These are phyloP conservation scores for Hyphopichia khmerensis DNA, from an alignment of 1,139 yeast genomes.

Conservation along the genomic window DNA sequence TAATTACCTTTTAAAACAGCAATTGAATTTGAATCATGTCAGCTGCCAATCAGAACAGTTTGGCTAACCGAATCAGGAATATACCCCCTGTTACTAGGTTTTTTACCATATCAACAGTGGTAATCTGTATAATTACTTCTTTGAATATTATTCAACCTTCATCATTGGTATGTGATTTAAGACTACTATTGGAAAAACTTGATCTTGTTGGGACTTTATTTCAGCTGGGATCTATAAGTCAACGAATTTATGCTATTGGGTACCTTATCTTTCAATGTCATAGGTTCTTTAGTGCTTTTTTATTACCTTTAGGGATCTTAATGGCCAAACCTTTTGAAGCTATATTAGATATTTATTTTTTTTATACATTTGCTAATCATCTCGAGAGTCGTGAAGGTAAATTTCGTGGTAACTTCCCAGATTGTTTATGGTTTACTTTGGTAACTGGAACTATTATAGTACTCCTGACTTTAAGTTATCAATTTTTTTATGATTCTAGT, in stretches of 20 bases:
- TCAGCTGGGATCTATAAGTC: slow-evolving; percentile 4
- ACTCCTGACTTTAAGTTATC: slow-evolving; percentile 26
- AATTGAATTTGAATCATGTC: neutral
- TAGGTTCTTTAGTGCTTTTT: slow-evolving; percentile 49
- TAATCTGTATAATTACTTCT: slow-evolving; percentile 26
- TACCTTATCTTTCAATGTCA: slow-evolving; percentile 31
- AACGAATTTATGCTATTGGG: slow-evolving; percentile 7
- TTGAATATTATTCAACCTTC: slow-evolving; percentile 14
- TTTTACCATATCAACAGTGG: slow-evolving; percentile 38
- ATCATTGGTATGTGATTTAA: slow-evolving; percentile 11
- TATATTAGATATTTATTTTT: slow-evolving; percentile 53
- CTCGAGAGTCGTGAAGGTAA: slow-evolving; percentile 50
- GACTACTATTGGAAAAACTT: slow-evolving; percentile 7
- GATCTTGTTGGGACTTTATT: slow-evolving; percentile 3
- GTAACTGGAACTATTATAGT: slow-evolving; percentile 49
- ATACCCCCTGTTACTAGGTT: slow-evolving; percentile 51
- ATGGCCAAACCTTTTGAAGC: slow-evolving; percentile 42
- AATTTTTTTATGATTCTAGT: slow-evolving; percentile 19
- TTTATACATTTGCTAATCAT: slow-evolving; percentile 57
- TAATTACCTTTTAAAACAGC: too few relatives aligned
- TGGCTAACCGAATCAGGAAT: slow-evolving; percentile 29
- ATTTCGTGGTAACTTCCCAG: slow-evolving; percentile 53
- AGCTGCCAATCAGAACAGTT: slow-evolving; percentile 8
- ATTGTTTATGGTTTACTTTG: slow-evolving; percentile 54
- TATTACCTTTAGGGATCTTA: slow-evolving; percentile 39